Evolutionary conservation across 2,329 filamentous ascomycete genomes (phyloP).

Genomic region (Sporothrix luriei): DNA sequence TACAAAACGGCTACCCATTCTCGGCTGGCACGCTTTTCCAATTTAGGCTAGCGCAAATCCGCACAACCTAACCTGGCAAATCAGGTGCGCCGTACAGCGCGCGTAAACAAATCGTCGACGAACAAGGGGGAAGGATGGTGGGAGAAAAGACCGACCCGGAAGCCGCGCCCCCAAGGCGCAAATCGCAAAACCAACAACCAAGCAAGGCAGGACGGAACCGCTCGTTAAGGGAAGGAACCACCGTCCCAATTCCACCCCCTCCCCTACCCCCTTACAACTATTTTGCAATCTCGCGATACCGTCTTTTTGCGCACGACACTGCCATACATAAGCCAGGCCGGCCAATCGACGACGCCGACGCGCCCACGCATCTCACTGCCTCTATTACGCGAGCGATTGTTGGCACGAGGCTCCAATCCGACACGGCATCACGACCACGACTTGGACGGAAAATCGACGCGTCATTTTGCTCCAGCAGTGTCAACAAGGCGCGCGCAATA

Average conservation of each 20-base stretch:
- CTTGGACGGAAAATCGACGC: slow-evolving; percentile 12
- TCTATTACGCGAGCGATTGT: slow-evolving; percentile 20
- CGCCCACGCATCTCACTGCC: background rate
- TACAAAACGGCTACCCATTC: slow-evolving; percentile 15
- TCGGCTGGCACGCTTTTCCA: slow-evolving; percentile 26
- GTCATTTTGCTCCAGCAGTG: background rate
- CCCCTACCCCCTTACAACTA: background rate
- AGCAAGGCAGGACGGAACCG: slow-evolving; percentile 23
- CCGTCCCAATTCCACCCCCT: slow-evolving; percentile 14
- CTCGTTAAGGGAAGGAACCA: slow-evolving; percentile 11
- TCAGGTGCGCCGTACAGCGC: slow-evolving; percentile 33
- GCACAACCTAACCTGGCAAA: slow-evolving; percentile 29
- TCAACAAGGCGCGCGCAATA: background rate
- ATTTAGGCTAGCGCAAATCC: slow-evolving; percentile 36
- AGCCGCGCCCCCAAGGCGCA: slow-evolving; percentile 23
- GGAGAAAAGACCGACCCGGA: slow-evolving; percentile 30
- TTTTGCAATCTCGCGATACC: background rate
- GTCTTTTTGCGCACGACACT: too few relatives aligned
- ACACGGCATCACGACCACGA: background rate
- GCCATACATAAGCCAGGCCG: too few relatives aligned
- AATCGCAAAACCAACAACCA: slow-evolving; percentile 21
- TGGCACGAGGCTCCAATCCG: background rate
- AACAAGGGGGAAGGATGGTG: slow-evolving; percentile 23
- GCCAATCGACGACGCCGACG: background rate
- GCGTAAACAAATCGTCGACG: slow-evolving; percentile 38